Evolutionary conservation across 176 grass and related monocot species (phyloP), one percentile per base, ranked within the genome.

Genomic region (Chloris gayana): DNA sequence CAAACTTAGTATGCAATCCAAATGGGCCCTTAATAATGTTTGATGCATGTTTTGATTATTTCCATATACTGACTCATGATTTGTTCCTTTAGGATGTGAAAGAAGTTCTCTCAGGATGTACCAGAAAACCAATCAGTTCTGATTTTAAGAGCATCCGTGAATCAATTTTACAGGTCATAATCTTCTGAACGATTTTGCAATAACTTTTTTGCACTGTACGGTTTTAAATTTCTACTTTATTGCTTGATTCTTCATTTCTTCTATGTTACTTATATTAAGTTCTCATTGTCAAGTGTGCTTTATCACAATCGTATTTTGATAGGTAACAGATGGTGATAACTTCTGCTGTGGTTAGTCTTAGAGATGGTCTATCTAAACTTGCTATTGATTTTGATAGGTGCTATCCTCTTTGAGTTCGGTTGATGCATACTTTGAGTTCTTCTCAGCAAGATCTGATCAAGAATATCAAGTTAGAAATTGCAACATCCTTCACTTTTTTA

Each of bases 361-460:
- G 38, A 35, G 56, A 62, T 82, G 34, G 22, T 78, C 39, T 49
- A 76, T 84, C 53, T 84, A 26, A 75, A 79, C 46, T 68, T 58
- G 42, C 65, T 75, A 74, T 27, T 74, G 25, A 70, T 62, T 87
- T 81, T 79, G 54, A 85, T 82, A 98, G 95, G 92, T 87, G 9
- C 37, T 98, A 49, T 92, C 92, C 65, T 94, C 95, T 74, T 83
- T 98, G 89, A 88, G 74, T 78, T 92, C 91, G 76, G 61, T 91
- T 64, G 87, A 92, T 64, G 92, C 92, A 65, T 98, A 92, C 80
- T 94, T 98, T 56, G 92, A 94, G 69, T 91, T 91, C 67, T 94
- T 94, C 89, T 88, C 87, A 75, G 87, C 76, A 64, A 98, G 79
- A 71, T 66, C 83, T 85, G 90, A 85, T 24, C 85, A 85, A 56